phyloP scores from a whole-genome alignment of 495 filamentous ascomycete genomes.

The Recurvomyces mirabilis region DNA sequence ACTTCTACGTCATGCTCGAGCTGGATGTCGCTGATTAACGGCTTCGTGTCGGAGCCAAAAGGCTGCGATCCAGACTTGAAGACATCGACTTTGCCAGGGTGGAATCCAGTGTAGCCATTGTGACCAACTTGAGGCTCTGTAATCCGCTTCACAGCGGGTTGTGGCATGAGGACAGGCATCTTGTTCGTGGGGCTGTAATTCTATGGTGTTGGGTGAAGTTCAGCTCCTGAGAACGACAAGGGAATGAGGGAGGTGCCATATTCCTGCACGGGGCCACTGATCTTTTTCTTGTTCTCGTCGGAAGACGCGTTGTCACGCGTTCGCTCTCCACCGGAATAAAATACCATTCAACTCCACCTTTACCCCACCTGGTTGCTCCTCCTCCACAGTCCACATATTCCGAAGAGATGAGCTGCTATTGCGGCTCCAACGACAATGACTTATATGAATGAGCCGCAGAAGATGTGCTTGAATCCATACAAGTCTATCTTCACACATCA shows the following conservation, averaged over 20 bases:
- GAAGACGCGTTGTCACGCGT: not conserved
- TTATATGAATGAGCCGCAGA: no score
- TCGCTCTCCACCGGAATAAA: not conserved
- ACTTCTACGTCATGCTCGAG: conserved; percentile 22
- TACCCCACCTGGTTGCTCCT: not conserved
- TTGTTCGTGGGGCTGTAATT: not conserved
- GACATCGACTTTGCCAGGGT: not conserved
- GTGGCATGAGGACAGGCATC: not conserved
- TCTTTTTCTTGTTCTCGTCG: not conserved
- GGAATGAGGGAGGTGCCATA: not conserved
- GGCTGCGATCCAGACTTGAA: not conserved
- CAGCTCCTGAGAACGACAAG: no score
- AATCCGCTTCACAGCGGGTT: not conserved
- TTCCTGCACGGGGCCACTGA: not conserved
- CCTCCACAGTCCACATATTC: not conserved
- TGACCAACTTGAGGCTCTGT: not conserved
- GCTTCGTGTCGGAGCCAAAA: not conserved
- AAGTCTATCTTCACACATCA: no score
- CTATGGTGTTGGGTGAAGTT: no score
- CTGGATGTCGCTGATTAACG: not conserved
- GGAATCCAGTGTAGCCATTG: not conserved
- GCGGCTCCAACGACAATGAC: no score
- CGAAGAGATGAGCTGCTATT: no score
- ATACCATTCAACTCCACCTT: no score
- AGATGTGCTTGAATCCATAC: no score